Base-by-base conservation (phyloP, 75 land plant genomes). In the Adiantum capillusveneris region DNA sequence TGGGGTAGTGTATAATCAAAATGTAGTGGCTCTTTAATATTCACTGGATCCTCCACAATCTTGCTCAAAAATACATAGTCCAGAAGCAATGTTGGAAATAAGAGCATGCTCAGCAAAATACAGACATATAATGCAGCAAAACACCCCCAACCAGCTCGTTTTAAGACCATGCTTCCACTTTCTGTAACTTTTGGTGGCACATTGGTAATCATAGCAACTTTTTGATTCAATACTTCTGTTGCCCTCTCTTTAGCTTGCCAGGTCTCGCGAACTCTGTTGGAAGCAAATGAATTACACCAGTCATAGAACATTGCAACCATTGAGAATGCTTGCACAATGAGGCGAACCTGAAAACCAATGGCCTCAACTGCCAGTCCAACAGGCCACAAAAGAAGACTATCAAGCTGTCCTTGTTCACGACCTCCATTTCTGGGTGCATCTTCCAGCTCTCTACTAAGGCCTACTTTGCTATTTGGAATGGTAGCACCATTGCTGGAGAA, bases 11-110 rank as follows among this genome's bases (percentile, higher is more conserved):
- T 83, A 59, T 88, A 94, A 50, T 94, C 89, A 58, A 94, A 94
- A 44, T 73, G 53, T 57, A 94, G 54, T 1, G 59, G 54, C 55
- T 74, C 71, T 55, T 71, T 70, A 2, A 80, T 31, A 25, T 31
- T 31, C 26, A 85, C 67, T 0, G 95, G 98, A 52, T 85, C 84
- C 57, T 94, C 90, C 2, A 79, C 68, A 72, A 77, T 75, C 30
- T 64, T 1, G 41, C 70, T 59, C 51, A 84, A 81, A 29, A 83
- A 25, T 25, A 64, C 61, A 19, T 76, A 56, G 1, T 86, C 86
- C 42, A 83, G 29, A 18, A 76, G 27, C 3, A 56, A 39, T 0
- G 86, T 74, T 20, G 78, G 60, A 9, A 77, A 34, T 60, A 85
- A 0, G 31, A 82, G 69, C 25, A 50, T 9, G 41, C 70, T 27